A percentile compares a stretch with the other conserved stretches of the same genome.
Conservation (phyloP, 2,329 filamentous ascomycete species). For the Apiospora pterosperma region DNA sequence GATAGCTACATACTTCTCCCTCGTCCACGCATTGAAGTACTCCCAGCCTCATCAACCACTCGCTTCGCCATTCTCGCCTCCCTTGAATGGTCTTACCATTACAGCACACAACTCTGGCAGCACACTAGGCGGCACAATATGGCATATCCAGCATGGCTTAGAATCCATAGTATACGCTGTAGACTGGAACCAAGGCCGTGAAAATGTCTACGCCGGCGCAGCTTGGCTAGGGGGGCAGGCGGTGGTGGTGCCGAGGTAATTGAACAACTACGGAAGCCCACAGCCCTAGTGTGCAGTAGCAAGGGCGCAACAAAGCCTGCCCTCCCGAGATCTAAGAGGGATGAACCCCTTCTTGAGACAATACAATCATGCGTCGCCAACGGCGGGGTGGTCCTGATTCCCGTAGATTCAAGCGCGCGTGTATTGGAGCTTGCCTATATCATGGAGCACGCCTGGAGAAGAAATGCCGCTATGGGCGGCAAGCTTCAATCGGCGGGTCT, state of each 20-base stretch:
- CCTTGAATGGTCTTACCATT: constrained; percentile 85
- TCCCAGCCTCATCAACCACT: constrained; percentile 92
- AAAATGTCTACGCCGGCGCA: constrained; percentile 90
- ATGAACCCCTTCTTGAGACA: constrained; percentile 80
- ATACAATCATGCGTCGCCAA: constrained; percentile 74
- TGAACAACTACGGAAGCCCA: constrained; percentile 89
- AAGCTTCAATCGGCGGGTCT: constrained; percentile 56
- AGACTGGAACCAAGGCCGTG: constrained; percentile 96
- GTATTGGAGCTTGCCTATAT: constrained; percentile 90
- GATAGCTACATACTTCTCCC: constrained; percentile 86
- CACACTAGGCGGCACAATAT: constrained; percentile 94
- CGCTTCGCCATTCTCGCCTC: constrained; percentile 81
- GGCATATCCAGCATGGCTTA: constrained; percentile 95
- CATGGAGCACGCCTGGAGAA: constrained; percentile 86
- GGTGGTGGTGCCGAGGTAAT: constrained; percentile 85
- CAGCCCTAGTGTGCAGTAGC: constrained; percentile 88
- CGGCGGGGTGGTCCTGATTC: constrained; percentile 88
- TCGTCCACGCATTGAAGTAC: constrained; percentile 92
- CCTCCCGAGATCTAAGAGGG: constrained; percentile 73
- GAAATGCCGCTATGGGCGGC: constrained; percentile 52
- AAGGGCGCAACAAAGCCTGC: constrained; percentile 71
- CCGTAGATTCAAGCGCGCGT: constrained; percentile 91
- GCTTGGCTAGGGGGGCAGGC: constrained; percentile 87
- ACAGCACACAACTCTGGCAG: constrained; percentile 97
- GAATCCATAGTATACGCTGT: constrained; percentile 97